Evolutionary conservation across 495 filamentous ascomycete species (phyloP).

Genomic region (Antarctomyces pellizariae): DNA sequence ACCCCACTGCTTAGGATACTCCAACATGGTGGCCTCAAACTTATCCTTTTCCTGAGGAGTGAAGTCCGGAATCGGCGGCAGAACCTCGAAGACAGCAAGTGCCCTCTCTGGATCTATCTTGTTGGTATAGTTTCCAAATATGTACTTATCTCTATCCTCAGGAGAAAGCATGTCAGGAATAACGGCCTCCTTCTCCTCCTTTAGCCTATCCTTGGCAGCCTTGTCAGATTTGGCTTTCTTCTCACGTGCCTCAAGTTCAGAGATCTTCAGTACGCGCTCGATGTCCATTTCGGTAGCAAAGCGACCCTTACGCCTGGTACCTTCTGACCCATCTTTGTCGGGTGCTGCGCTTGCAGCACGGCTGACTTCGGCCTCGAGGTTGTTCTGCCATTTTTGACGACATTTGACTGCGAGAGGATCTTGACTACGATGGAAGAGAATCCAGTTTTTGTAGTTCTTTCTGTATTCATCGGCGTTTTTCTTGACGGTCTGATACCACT

Average conservation of each 20-base stretch:
- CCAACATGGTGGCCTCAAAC: conserved; percentile 60
- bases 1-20: conserved; percentile 77
- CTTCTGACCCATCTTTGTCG: conserved; percentile 8
- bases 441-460: too few relatives aligned
- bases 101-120: conserved; percentile 32
- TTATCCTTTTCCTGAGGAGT: conserved; percentile 49
- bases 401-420: too few relatives aligned
- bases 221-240: conserved; percentile 44
- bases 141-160: conserved; percentile 13
- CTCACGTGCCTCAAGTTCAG: conserved; percentile 51
- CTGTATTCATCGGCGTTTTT: too few relatives aligned
- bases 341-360: conserved; percentile 38
- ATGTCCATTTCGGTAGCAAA: conserved; percentile 48
- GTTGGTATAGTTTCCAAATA: too few relatives aligned
- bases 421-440: too few relatives aligned
- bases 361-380: conserved; percentile 19
- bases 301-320: conserved; percentile 10
- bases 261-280: conserved; percentile 51
- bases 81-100: conserved; percentile 44
- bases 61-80: conserved; percentile 65
- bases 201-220: conserved; percentile 45
- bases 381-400: conserved; percentile 18
- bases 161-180: conserved; percentile 54
- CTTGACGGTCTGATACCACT: too few relatives aligned
- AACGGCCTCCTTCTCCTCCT: conserved; percentile 61